Evolutionary conservation across 768 basidiomycete genomes (phyloP), one percentile per base, ranked within the genome.

Genomic region (Mycena chlorophos): DNA sequence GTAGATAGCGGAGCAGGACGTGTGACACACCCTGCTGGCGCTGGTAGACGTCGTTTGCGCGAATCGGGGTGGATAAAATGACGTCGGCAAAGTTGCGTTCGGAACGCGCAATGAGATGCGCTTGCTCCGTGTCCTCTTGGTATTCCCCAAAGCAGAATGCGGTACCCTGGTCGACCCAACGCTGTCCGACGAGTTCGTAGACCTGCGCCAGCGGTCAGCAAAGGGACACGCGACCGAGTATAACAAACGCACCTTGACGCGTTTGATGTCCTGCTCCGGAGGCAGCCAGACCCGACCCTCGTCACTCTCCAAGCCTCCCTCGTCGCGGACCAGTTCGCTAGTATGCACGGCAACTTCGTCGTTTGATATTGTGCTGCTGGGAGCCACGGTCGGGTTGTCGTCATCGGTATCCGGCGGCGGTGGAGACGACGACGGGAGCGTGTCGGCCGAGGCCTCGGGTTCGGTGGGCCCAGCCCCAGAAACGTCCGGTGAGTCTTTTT

Each of bases 91-190:
- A 84, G 65, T 87, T 84, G 58, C 81, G 73, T 71, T 93, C 93
- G 17, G 88, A 83, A 58, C 88, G 88, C n/a, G 91, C 92, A 61
- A 92, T 84, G 51, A 94, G 84, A 55, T 86, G 79, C 4, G 88
- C 94, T 68, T 88, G 89, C 64, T 84, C 86, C 47, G 81, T 80
- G 48, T 88, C 84, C 63, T 88, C 83, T 63, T 86, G 83, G 61
- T 89, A 89, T 68, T 94, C 87, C 42, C 94, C 94, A 66, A 90
- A 91, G 70, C 95, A 97, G 68, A 94, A 91, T 1, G 97, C 97
- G 17, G 97, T 99, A 45, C 97, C 97, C 68, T 94, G 87, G 78
- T 99, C 97, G 52, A 87, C 81, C 97, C 97, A 99, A 54, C 87
- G 84, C 61, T 89, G 82, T 55, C 89, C 92, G 51, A 93, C 83